These are phyloP conservation scores for Tilletia walkeri DNA, from an alignment of 1,284 basidiomycete genomes.

Conservation along the genomic window DNA sequence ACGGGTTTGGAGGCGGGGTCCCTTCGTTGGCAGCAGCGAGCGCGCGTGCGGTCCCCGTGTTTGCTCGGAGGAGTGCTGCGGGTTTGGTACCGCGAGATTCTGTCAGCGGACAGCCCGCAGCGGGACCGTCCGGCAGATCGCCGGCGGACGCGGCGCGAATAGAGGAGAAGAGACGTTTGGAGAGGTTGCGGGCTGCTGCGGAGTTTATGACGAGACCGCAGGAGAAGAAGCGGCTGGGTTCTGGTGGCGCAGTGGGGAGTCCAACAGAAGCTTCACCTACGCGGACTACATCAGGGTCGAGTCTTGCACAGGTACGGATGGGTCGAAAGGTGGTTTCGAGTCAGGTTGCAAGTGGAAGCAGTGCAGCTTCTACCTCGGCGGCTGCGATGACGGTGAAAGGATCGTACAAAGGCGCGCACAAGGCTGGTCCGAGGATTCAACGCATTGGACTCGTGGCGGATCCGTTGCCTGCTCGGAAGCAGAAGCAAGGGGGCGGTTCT, in stretches of 20 bases:
- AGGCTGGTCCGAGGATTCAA: not conserved
- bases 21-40: not conserved
- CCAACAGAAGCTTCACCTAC: not conserved
- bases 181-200: not conserved
- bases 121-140: not conserved
- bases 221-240: constrained; percentile 1
- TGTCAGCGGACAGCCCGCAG: not conserved
- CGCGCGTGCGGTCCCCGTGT: not conserved
- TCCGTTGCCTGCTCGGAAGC: not conserved
- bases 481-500: not conserved
- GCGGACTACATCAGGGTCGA: not conserved
- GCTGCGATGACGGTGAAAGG: not conserved
- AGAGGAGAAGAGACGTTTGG: not conserved
- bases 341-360: not conserved
- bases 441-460: not conserved
- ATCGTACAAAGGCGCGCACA: constrained; percentile 10
- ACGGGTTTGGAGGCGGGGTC: not conserved
- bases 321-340: not conserved
- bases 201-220: not conserved
- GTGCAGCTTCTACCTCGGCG: not conserved
- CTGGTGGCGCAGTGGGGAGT: not conserved
- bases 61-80: not conserved
- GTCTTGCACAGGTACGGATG: not conserved
- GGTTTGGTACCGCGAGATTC: not conserved
- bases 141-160: no score